phyloP scores from a whole-genome alignment of 2,329 filamentous ascomycete species.

The Phyllachora maydis region DNA sequence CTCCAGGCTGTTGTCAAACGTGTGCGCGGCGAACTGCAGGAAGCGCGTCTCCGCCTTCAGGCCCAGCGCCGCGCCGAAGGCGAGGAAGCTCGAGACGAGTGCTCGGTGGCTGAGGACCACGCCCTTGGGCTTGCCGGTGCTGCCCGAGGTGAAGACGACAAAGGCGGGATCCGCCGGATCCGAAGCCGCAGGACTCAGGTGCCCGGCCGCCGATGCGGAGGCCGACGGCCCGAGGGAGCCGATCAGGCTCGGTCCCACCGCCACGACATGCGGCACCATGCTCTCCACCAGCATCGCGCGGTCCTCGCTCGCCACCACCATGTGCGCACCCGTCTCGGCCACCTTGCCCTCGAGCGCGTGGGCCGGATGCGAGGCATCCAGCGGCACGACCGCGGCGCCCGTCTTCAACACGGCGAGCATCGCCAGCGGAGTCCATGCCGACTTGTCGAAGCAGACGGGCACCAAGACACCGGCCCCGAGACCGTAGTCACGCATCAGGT shows the following conservation, averaged over 20 bases:
- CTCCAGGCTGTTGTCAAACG: slow-evolving; percentile 11
- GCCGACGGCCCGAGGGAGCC: no score
- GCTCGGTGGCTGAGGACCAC: slow-evolving; percentile 3
- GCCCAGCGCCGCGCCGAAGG: slow-evolving; percentile 4
- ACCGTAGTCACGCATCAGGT: slow-evolving; percentile 1
- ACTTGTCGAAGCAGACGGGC: slow-evolving; percentile 2
- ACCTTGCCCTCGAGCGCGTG: neutral
- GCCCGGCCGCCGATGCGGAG: slow-evolving; percentile 1
- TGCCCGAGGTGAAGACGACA: slow-evolving; percentile 20
- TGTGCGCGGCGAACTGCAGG: slow-evolving; percentile 12
- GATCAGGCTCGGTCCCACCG: slow-evolving; percentile 2
- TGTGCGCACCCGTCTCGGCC: neutral
- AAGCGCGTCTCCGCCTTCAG: slow-evolving; percentile 8
- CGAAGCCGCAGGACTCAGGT: neutral
- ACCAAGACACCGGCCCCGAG: slow-evolving; percentile 1
- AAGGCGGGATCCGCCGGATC: slow-evolving; percentile 6
- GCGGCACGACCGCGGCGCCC: slow-evolving; percentile 1
- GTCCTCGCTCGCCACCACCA: slow-evolving; percentile 5
- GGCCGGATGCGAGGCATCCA: slow-evolving; percentile 1
- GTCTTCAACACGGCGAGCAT: slow-evolving; percentile 1
- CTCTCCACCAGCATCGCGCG: slow-evolving; percentile 3
- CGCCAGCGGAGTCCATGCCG: neutral
- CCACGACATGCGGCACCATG: slow-evolving; percentile 6
- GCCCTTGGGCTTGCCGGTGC: slow-evolving; percentile 25
- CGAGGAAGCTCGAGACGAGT: slow-evolving; percentile 5